Evolutionary conservation across 345 rosid genomes (phyloP).

Genomic region (Eutrema japonicum): DNA sequence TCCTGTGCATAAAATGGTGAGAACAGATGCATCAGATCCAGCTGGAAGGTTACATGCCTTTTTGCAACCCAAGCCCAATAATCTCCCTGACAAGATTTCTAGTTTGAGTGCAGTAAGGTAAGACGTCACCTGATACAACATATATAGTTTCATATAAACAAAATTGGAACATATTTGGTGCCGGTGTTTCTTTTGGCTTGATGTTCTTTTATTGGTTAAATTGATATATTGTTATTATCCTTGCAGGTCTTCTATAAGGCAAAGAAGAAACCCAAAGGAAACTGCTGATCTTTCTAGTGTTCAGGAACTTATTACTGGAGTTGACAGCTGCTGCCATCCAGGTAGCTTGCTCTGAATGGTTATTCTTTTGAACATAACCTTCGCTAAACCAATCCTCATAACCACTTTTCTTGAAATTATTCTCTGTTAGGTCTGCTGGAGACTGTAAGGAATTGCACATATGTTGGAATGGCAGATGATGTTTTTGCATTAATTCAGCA

Average conservation of each 20-base stretch:
- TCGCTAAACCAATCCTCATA: slow-evolving; percentile 13
- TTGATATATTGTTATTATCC: too few species aligned
- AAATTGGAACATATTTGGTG: background rate
- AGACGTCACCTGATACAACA: slow-evolving; percentile 18
- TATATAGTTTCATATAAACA: slow-evolving; percentile 9
- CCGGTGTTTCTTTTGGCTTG: too few species aligned
- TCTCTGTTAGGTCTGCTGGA: slow-evolving; percentile 71
- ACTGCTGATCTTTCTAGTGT: slow-evolving; percentile 91
- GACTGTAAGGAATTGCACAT: slow-evolving; percentile 72
- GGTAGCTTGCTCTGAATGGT: slow-evolving; percentile 48
- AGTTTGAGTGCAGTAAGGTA: slow-evolving; percentile 78
- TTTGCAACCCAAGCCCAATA: slow-evolving; percentile 57
- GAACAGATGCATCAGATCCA: slow-evolving; percentile 87
- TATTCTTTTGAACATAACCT: slow-evolving; percentile 14
- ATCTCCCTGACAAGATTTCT: slow-evolving; percentile 48
- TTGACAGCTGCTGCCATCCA: slow-evolving; percentile 69
- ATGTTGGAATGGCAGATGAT: slow-evolving; percentile 97
- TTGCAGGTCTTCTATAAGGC: slow-evolving; percentile 73
- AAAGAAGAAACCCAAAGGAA: slow-evolving; percentile 92
- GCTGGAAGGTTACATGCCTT: slow-evolving; percentile 94
- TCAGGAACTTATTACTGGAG: slow-evolving; percentile 72
- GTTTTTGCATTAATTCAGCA: slow-evolving; percentile 86
- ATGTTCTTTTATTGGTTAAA: background rate
- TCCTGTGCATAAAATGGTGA: slow-evolving; percentile 82
- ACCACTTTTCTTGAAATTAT: slow-evolving; percentile 19